Evolutionary conservation across 208 protist species (phyloP).

Genomic region (Trypanosoma scelopori): DNA sequence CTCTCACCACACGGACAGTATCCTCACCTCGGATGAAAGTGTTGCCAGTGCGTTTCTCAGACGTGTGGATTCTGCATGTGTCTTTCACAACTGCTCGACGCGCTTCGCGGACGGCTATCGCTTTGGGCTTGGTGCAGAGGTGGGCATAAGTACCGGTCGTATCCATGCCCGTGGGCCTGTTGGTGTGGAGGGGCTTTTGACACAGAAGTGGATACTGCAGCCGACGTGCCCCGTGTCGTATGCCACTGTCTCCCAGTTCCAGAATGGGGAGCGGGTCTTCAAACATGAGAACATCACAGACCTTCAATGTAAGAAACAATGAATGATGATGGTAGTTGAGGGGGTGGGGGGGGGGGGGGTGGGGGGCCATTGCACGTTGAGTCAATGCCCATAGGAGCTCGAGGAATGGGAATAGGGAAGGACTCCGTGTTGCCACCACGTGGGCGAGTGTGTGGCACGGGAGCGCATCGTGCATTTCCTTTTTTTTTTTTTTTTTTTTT

Average conservation of each 20-base stretch:
- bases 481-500: too few species aligned
- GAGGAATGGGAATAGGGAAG: too few species aligned
- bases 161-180: slow-evolving; percentile 94
- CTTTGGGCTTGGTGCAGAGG: slow-evolving; percentile 93
- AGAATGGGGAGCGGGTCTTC: slow-evolving; percentile 44
- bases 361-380: neutral
- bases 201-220: slow-evolving; percentile 59
- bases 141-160: slow-evolving; percentile 88
- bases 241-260: slow-evolving; percentile 52
- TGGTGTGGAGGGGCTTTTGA: slow-evolving; percentile 91
- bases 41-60: slow-evolving; percentile 51
- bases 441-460: too few species aligned
- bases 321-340: neutral
- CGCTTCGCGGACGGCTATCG: slow-evolving; percentile 91
- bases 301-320: neutral
- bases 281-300: slow-evolving; percentile 36
- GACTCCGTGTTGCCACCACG: too few species aligned
- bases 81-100: slow-evolving; percentile 92
- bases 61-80: slow-evolving; percentile 85
- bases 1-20: slow-evolving; percentile 89
- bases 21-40: slow-evolving; percentile 66
- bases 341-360: neutral
- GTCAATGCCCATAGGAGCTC: too few species aligned
- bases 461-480: too few species aligned
- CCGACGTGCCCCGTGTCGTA: slow-evolving; percentile 27